A percentile compares a stretch with the other conserved stretches of the same genome.
These are phyloP conservation scores for Veloboletus limbatus DNA, from an alignment of 1,284 basidiomycete genomes.

Conservation along the genomic window DNA sequence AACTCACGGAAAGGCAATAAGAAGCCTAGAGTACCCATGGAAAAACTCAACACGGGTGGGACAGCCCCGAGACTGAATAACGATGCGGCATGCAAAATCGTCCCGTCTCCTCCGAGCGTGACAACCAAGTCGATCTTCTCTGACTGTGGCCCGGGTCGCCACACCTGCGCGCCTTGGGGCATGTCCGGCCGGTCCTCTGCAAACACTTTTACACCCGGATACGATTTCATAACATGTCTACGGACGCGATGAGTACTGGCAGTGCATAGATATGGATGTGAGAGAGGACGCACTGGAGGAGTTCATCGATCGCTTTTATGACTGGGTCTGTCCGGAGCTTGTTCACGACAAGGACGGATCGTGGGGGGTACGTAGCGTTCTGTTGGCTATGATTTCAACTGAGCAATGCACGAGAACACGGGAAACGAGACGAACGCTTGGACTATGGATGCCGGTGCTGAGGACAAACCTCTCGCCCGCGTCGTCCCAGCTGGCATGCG, in stretches of 20 bases:
- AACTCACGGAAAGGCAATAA: slow-evolving; percentile 90
- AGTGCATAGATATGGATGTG: neutral
- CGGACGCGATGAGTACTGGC: slow-evolving; percentile 1
- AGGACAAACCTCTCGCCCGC: slow-evolving; percentile 16
- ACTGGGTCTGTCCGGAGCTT: slow-evolving; percentile 73
- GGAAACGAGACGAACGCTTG: slow-evolving; percentile 29
- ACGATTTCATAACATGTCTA: slow-evolving; percentile 62
- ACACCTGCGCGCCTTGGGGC: slow-evolving; percentile 60
- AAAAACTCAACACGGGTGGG: slow-evolving; percentile 93
- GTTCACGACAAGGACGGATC: slow-evolving; percentile 68
- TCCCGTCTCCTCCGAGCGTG: slow-evolving; percentile 93
- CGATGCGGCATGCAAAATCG: slow-evolving; percentile 92
- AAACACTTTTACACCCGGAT: slow-evolving; percentile 73
- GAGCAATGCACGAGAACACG: slow-evolving; percentile 17
- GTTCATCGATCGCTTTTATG: slow-evolving; percentile 67
- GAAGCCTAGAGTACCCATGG: slow-evolving; percentile 95
- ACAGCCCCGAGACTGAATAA: slow-evolving; percentile 87
- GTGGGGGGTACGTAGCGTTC: slow-evolving; percentile 24
- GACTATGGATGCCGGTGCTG: slow-evolving; percentile 6
- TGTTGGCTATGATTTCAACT: slow-evolving; percentile 31
- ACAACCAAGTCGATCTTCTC: slow-evolving; percentile 82
- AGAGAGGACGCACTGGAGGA: slow-evolving; percentile 54
- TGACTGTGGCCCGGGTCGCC: slow-evolving; percentile 51
- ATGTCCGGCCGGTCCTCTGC: slow-evolving; percentile 72
- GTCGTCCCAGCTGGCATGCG: neutral